These are phyloP conservation scores for Brasenia schreberi DNA, from an alignment of 164 flowering plant species.

Conservation along the genomic window DNA sequence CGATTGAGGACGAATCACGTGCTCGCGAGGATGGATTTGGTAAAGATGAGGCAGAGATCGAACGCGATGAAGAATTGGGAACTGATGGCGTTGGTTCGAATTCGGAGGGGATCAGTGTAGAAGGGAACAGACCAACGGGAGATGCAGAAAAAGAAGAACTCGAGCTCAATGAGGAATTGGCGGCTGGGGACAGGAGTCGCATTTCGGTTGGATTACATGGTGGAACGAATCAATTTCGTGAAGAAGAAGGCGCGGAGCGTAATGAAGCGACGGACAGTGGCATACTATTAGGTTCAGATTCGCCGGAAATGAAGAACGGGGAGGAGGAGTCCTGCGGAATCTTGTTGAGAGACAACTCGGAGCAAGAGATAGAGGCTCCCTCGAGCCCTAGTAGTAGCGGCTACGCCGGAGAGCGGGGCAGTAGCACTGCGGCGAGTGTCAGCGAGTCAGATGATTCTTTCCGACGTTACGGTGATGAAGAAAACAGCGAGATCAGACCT, in stretches of 20 bases:
- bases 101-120: background rate
- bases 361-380: conserved; percentile 26
- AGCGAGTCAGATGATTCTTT: conserved; percentile 24
- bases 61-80: background rate
- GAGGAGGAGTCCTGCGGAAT: conserved; percentile 4
- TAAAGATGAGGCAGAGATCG: background rate
- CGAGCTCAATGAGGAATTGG: background rate
- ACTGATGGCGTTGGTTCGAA: background rate
- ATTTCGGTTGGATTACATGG: background rate
- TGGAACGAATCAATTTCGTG: background rate
- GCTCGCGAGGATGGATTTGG: background rate
- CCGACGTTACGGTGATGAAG: conserved; percentile 11
- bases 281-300: background rate
- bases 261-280: background rate
- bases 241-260: background rate
- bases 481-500: background rate
- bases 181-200: background rate
- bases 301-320: background rate
- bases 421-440: conserved; percentile 34
- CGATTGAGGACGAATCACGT: background rate
- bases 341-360: conserved; percentile 26
- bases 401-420: conserved; percentile 82
- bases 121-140: background rate
- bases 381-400: conserved; percentile 87
- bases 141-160: background rate